Percentiles rank a stretch among this genome's conserved stretches.
Conservation (phyloP, 331 rosid species). For the Saraca asoca region DNA sequence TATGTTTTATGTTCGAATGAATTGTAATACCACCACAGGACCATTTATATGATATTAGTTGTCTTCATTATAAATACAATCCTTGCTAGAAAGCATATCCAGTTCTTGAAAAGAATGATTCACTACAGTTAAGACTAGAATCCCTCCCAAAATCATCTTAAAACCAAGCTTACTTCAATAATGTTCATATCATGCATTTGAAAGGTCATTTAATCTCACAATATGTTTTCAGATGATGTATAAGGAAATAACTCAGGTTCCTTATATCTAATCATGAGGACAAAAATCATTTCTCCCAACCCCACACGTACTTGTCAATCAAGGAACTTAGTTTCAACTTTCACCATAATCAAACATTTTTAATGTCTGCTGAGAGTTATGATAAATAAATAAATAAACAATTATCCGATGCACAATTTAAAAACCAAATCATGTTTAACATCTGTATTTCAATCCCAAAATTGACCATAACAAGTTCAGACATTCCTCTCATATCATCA, state of each 20-base stretch:
- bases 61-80: neutral
- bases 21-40: constrained; percentile 11
- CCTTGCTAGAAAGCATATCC: constrained; percentile 4
- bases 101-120: too few relatives aligned
- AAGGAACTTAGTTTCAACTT: constrained; percentile 13
- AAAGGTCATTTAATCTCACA: too few relatives aligned
- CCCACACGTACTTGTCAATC: constrained; percentile 1
- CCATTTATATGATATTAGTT: constrained; percentile 15
- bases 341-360: too few relatives aligned
- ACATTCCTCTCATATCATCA: neutral
- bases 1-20: too few relatives aligned
- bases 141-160: neutral
- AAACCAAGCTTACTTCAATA: constrained; percentile 3
- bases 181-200: constrained; percentile 7
- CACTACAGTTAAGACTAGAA: too few relatives aligned
- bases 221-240: constrained; percentile 15
- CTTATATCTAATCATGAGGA: constrained; percentile 17
- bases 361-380: too few relatives aligned
- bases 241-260: neutral
- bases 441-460: neutral
- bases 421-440: constrained; percentile 3
- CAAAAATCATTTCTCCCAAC: constrained; percentile 13
- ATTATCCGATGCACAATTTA: neutral
- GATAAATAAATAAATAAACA: too few relatives aligned
- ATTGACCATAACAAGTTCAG: constrained; percentile 12